phyloP scores from a whole-genome alignment of 768 basidiomycete genomes.

The Boletus vinaceobasis region DNA sequence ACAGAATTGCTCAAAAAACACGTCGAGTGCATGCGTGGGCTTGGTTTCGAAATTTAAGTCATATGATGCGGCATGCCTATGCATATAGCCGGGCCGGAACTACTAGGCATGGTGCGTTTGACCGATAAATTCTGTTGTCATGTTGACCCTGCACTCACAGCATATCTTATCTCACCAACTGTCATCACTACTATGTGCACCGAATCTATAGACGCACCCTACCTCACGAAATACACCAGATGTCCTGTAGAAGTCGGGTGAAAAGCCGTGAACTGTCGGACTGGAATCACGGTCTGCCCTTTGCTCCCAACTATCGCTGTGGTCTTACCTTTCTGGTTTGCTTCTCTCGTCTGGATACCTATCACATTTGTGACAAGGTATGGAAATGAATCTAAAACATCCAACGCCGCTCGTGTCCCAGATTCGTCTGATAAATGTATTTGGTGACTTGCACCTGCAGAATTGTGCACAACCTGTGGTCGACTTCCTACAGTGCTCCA shows the following conservation, averaged over 20 bases:
- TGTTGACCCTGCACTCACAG: neutral
- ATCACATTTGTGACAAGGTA: neutral
- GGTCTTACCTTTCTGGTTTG: neutral
- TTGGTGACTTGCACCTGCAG: neutral
- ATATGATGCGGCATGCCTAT: neutral
- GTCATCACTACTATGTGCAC: neutral
- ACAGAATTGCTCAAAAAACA: constrained; percentile 75
- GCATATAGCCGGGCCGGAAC: neutral
- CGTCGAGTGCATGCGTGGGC: constrained; percentile 83
- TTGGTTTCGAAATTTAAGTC: constrained; percentile 79
- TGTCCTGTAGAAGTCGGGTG: neutral
- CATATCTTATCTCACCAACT: neutral
- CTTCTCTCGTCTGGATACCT: neutral
- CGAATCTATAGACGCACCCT: constrained; percentile 5
- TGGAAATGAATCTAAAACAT: neutral
- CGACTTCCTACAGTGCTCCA: neutral
- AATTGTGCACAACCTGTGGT: neutral
- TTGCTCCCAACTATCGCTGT: neutral
- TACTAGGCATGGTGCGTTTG: neutral
- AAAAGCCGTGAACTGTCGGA: neutral
- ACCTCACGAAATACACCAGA: constrained; percentile 7
- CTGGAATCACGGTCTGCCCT: neutral
- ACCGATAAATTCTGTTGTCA: neutral
- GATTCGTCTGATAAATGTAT: neutral
- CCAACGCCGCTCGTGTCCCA: neutral